Base-by-base conservation (phyloP, 495 filamentous ascomycete species). In the Aspergillus indologenus region DNA sequence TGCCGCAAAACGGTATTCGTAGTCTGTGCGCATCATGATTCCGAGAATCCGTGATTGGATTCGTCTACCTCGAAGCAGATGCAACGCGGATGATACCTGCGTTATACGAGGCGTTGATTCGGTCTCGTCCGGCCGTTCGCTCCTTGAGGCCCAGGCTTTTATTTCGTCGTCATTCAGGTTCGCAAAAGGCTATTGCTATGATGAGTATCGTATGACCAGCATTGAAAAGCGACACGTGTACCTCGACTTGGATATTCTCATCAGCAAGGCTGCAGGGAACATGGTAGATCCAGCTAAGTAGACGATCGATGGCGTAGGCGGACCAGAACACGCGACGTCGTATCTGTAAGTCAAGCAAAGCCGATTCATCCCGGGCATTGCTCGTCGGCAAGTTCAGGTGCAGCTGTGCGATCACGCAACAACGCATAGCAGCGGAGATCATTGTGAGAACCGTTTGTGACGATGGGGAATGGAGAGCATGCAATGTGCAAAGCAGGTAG, bases 311-410 rank as follows among this genome's bases (percentile, higher is more conserved):
- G 3, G 65, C 59, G 52, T 67, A 67, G 6, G 62, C 62, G 15
- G 65, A 67, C 65, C 65, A 67, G 34, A 67, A 67, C 1, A 65
- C 62, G 19, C 65, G 54, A 19, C 65, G 65, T 6, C 65, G 65
- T 14, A 61, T 65, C 34, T 67, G 65, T 21, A 65, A 26, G 17
- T 65, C 43, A 5, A 60, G 46, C 1, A 57, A 55, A 7, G 34
- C 12, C 2, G 34, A 40, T 1, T 53, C 42, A 49, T 60, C 48
- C 12, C 5, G n/a, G 0, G 44, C 51, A 26, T 23, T 53, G 12
- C 54, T 59, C 23, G 62, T 59, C 17, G 42, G 26, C 24, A 50
- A 42, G 19, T 48, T 34, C 18, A 60, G 49, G 49, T 68, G 62
- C 11, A 65, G 58, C 44, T 65, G 51, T 18, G 54, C 53, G 23